A percentile compares a stretch with the other conserved stretches of the same genome.
Evolutionary conservation across 1,284 basidiomycete genomes (phyloP).

Genomic region (Ganoderma sinense): DNA sequence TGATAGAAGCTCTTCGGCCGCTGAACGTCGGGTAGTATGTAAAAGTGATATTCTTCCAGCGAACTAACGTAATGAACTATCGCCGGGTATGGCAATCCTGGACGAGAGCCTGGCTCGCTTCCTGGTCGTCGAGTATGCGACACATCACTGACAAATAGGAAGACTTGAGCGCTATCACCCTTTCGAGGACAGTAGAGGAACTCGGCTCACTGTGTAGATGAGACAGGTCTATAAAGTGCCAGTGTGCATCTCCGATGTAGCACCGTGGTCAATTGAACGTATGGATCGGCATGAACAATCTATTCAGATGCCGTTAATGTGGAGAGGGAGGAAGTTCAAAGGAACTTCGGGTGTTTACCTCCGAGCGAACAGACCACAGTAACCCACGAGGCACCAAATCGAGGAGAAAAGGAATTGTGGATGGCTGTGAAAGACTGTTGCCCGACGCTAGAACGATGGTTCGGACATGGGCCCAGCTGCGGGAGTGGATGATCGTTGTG

Average conservation of each 20-base stretch:
- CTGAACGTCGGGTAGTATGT: neutral
- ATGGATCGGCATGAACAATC: neutral
- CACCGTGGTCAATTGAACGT: neutral
- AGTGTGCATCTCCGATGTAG: neutral
- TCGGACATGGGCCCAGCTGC: neutral
- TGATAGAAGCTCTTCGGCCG: neutral
- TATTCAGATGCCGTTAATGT: neutral
- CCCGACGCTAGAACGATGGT: neutral
- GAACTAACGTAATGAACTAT: neutral
- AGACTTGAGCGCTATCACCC: neutral
- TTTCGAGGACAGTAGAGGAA: too few species aligned
- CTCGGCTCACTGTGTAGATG: neutral
- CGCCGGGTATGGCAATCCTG: neutral
- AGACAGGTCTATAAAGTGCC: neutral
- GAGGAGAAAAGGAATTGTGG: conserved; percentile 1
- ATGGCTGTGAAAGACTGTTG: neutral
- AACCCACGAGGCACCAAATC: neutral
- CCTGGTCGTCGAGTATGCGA: neutral
- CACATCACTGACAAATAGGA: neutral
- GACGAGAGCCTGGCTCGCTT: neutral
- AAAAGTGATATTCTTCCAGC: neutral
- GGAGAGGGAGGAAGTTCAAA: neutral
- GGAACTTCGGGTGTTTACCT: neutral
- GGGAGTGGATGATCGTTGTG: neutral
- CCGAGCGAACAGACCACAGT: neutral